Percentiles rank a stretch among this genome's conserved stretches.
Evolutionary conservation across 108 stramenopile genomes (phyloP).

Genomic region (Conticribra guillardii): DNA sequence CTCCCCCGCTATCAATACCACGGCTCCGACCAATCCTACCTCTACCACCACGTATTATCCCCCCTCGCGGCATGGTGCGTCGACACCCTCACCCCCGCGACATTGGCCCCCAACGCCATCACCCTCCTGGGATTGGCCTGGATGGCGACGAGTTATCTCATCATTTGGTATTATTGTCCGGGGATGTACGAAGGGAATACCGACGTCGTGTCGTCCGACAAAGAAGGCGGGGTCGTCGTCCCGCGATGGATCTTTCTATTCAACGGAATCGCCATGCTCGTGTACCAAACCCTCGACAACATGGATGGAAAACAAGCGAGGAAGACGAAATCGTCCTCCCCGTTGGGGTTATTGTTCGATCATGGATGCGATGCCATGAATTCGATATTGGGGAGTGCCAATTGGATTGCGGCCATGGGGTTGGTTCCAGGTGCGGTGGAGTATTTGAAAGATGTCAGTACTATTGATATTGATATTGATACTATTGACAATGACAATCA

Average conservation of each 20-base stretch:
- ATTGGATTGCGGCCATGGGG: slow-evolving; percentile 76
- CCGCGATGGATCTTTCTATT: slow-evolving; percentile 87
- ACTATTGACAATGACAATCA: not conserved
- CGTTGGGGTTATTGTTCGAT: slow-evolving; percentile 96
- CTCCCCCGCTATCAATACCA: slow-evolving; percentile 72
- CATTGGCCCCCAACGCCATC: slow-evolving; percentile 92
- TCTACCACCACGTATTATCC: slow-evolving; percentile 85
- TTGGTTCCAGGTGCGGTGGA: slow-evolving; percentile 38
- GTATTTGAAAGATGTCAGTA: slow-evolving; percentile 36
- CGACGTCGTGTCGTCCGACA: slow-evolving; percentile 20
- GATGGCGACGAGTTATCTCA: slow-evolving; percentile 75
- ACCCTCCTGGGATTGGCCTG: slow-evolving; percentile 81
- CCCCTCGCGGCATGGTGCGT: slow-evolving; percentile 84
- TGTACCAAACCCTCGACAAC: slow-evolving; percentile 97
- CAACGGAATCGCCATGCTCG: slow-evolving; percentile 85
- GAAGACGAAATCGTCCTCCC: slow-evolving; percentile 80
- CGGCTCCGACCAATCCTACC: slow-evolving; percentile 73
- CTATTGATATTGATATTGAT: slow-evolving; percentile 22
- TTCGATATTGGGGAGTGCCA: slow-evolving; percentile 77
- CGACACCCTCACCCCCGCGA: slow-evolving; percentile 65
- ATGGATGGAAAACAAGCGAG: slow-evolving; percentile 99
- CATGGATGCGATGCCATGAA: slow-evolving; percentile 97
- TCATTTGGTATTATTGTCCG: slow-evolving; percentile 73
- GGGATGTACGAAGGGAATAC: slow-evolving; percentile 48
- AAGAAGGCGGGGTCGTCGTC: slow-evolving; percentile 24